These are phyloP conservation scores for Globisporangium takayamanum DNA, from an alignment of 352 stramenopile genomes.

Conservation along the genomic window DNA sequence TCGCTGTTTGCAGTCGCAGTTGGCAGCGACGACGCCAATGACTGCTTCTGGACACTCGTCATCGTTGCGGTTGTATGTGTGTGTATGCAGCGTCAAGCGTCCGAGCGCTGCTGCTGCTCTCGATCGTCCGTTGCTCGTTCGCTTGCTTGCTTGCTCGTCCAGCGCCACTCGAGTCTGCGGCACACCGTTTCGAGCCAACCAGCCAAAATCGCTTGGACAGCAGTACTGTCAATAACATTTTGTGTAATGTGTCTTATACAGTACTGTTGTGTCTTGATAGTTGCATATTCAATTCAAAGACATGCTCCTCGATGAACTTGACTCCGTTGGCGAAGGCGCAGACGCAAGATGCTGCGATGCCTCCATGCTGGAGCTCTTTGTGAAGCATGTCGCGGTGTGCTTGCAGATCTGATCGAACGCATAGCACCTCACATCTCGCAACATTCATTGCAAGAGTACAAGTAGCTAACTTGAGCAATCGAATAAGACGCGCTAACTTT, in stretches of 20 bases:
- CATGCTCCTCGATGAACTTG: too few species aligned
- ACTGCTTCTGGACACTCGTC: constrained; percentile 8
- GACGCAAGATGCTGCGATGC: too few species aligned
- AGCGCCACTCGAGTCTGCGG: constrained; percentile 1
- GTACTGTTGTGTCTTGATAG: not conserved
- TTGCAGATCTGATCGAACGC: too few species aligned
- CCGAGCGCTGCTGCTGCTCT: not conserved
- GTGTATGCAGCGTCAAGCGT: not conserved
- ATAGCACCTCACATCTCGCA: too few species aligned
- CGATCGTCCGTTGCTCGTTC: not conserved
- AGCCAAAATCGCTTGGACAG: not conserved
- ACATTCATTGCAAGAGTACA: too few species aligned
- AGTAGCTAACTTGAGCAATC: too few species aligned
- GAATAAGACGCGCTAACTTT: too few species aligned
- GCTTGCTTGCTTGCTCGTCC: not conserved
- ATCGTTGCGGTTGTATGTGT: not conserved
- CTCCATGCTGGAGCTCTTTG: too few species aligned
- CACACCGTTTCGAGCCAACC: constrained; percentile 13
- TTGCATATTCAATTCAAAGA: not conserved
- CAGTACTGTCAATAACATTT: not conserved
- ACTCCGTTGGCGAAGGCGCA: too few species aligned
- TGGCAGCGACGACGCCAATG: constrained; percentile 1
- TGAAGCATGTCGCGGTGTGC: too few species aligned
- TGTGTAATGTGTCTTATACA: not conserved
- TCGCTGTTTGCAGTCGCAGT: constrained; percentile 11